Evolutionary conservation across 352 stramenopile species (phyloP).

Genomic region (Phytophthora sojae): DNA sequence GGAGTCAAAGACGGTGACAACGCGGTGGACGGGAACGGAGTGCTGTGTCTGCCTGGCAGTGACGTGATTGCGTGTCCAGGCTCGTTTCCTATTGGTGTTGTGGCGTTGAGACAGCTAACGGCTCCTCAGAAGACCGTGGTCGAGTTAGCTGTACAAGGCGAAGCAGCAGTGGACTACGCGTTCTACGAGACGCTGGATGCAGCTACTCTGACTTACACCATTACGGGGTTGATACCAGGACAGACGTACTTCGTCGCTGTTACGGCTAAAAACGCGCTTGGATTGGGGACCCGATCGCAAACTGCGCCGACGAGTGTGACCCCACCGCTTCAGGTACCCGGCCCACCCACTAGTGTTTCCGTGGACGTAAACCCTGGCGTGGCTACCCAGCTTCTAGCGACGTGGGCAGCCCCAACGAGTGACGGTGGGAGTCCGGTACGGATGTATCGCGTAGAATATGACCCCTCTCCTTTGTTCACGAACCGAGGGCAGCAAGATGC

Average conservation of each 20-base stretch:
- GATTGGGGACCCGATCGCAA: conserved; percentile 51
- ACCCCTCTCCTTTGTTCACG: conserved; percentile 71
- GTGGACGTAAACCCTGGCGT: conserved; percentile 83
- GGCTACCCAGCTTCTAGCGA: conserved; percentile 69
- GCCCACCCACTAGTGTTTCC: conserved; percentile 64
- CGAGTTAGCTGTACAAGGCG: conserved; percentile 41
- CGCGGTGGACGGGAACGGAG: conserved; percentile 57
- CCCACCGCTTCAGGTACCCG: conserved; percentile 82
- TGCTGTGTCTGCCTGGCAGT: conserved; percentile 45
- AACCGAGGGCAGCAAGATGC: conserved; percentile 71
- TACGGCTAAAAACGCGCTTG: conserved; percentile 88
- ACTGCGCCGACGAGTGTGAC: conserved; percentile 56
- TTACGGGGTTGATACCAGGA: conserved; percentile 74
- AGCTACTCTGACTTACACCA: conserved; percentile 66
- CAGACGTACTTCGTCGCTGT: conserved; percentile 89
- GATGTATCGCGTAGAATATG: conserved; percentile 86
- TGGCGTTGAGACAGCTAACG: conserved; percentile 13
- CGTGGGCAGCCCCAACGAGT: conserved; percentile 57
- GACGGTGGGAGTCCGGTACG: conserved; percentile 66
- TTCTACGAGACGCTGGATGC: conserved; percentile 78
- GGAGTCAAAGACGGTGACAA: conserved; percentile 82
- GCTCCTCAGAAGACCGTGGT: conserved; percentile 17
- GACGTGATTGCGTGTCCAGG: conserved; percentile 48
- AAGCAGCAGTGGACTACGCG: conserved; percentile 67
- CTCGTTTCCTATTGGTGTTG: conserved; percentile 43